Evolutionary conservation across 169 alveolate genomes (phyloP).

Genomic region (Plasmodium cynomolgi): DNA sequence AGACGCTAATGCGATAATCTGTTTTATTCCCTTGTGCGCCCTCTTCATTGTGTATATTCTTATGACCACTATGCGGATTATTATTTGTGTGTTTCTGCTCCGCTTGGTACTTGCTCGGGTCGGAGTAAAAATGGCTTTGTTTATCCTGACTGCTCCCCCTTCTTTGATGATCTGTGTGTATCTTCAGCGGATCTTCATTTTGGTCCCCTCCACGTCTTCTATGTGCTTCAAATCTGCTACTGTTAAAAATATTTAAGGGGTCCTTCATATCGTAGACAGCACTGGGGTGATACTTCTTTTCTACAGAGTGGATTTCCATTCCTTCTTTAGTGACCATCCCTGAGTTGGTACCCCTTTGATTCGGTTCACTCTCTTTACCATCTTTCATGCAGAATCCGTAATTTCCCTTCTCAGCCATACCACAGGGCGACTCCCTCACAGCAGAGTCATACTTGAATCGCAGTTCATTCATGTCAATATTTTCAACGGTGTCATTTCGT

Average conservation of each 20-base stretch:
- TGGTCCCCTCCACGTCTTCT: not conserved
- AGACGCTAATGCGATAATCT: not conserved
- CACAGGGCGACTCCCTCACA: not conserved
- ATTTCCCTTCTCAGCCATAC: not conserved
- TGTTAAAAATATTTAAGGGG: not conserved
- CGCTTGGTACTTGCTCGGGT: not conserved
- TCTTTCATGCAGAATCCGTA: not conserved
- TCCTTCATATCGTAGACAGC: not conserved
- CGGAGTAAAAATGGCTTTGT: not conserved
- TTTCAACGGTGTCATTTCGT: conserved; percentile 57
- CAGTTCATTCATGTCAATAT: conserved; percentile 32
- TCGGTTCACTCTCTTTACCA: not conserved
- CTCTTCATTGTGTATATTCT: not conserved
- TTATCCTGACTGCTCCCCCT: not conserved
- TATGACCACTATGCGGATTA: not conserved
- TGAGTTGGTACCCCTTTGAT: not conserved
- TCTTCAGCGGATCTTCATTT: not conserved
- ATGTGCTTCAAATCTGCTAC: not conserved
- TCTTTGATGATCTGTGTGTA: not conserved
- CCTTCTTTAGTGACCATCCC: not conserved
- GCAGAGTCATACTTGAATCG: not conserved
- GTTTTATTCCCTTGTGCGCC: not conserved
- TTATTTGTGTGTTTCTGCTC: not conserved
- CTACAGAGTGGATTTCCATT: not conserved
- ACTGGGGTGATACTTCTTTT: not conserved